Base-by-base conservation (phyloP, 1,139 yeast species). In the Sugiyamaella pinicola region DNA sequence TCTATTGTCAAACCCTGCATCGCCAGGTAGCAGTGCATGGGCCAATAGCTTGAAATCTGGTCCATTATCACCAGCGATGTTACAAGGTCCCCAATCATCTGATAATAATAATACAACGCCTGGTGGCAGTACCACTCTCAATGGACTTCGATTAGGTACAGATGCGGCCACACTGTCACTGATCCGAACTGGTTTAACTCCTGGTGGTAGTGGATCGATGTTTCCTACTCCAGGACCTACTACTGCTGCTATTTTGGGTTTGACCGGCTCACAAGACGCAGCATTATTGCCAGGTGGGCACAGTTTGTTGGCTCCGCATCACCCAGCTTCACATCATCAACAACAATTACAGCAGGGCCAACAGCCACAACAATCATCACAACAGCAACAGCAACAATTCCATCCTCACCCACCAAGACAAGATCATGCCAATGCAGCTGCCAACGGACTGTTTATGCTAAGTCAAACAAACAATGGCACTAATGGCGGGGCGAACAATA, bases 171-270 rank as follows among this genome's bases (percentile, higher is more conserved):
- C 19, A 9, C 5, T 29, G 47, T 65, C 71, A 13, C 64, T 69
- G 13, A 61, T 69, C 22, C 59, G 73, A 17, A 65, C 74, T 4
- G 73, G 73, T 1, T 58, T 69, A 37, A 70, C 73, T 7, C 73
- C 74, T 12, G 71, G 73, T 13, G 72, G 71, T 31, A 61, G 64
- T 34, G 69, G 69, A 2, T 56, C 68, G 17, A 66, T 66, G 59
- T 69, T 67, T 55, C 69, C 72, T 12, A 66, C 66, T n/a, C 72
- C 73, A 1, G 69, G 70, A 12, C 74, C 74, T 2, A 64, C 68
- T 8, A 69, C 74, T 7, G 73, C 72, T 9, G 71, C 71, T 15
- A 60, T 70, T 22, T 58, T 70, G 28, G 71, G 71, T 10, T 57
- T 69, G 17, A 53, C 57, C 10, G 53, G 49, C n/a, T 31, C 35